Percentiles rank a stretch among this genome's conserved stretches.
phyloP scores from a whole-genome alignment of 2,329 filamentous ascomycete species.

The Cordyceps militaris region DNA sequence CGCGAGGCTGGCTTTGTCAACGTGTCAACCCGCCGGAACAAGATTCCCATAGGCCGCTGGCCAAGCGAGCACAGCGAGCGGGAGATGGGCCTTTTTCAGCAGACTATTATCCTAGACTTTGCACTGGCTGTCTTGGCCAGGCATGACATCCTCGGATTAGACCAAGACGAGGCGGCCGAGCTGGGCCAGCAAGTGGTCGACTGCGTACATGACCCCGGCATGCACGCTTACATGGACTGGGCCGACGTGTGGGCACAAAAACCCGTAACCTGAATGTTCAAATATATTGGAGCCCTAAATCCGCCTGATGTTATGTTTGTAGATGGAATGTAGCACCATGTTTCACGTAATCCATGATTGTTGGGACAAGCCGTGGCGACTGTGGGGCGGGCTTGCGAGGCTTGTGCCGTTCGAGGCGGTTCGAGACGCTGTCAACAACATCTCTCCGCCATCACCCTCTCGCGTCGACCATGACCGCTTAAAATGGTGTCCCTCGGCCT shows the following conservation, averaged over 20 bases:
- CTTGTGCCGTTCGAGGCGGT: neutral
- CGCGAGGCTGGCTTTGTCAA: conserved; percentile 29
- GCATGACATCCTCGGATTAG: conserved; percentile 27
- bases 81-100: conserved; percentile 32
- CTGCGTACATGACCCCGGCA: conserved; percentile 25
- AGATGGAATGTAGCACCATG: neutral
- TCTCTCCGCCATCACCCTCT: neutral
- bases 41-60: conserved; percentile 33
- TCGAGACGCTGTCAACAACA: neutral
- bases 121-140: conserved; percentile 27
- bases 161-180: conserved; percentile 26
- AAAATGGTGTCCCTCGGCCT: conserved; percentile 45
- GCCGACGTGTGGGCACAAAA: conserved; percentile 34
- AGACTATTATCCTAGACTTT: conserved; percentile 30
- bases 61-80: conserved; percentile 26
- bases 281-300: too few species aligned
- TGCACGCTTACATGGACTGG: conserved; percentile 30
- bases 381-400: neutral
- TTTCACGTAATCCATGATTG: neutral
- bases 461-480: conserved; percentile 29
- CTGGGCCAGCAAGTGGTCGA: conserved; percentile 26
- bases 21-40: conserved; percentile 20
- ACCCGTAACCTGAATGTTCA: conserved; percentile 15
- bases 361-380: neutral
- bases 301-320: neutral